A percentile compares a stretch with the other conserved stretches of the same genome.
Evolutionary conservation across 441 rosid genomes (phyloP).

Genomic region (Corymbia calophylla): DNA sequence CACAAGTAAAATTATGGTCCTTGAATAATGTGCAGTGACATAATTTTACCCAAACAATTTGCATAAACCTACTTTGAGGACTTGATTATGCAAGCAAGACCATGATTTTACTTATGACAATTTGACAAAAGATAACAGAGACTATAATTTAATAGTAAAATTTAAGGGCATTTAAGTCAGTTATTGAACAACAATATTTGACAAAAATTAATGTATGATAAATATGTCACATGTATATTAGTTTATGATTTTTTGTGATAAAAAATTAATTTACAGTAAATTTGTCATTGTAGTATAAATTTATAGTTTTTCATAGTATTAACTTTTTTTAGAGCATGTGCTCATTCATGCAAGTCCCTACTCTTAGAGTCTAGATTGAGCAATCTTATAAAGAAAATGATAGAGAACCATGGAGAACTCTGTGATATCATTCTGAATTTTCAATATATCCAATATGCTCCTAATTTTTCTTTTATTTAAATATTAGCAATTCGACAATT

Average conservation of each 20-base stretch:
- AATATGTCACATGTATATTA: accelerated
- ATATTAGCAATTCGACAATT: background rate
- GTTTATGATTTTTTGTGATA: background rate
- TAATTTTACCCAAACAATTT: background rate
- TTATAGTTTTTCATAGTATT: too few relatives aligned
- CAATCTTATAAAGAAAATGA: background rate
- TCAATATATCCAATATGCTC: background rate
- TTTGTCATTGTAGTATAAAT: too few relatives aligned
- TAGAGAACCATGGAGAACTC: background rate
- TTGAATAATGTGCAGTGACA: background rate
- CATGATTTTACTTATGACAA: too few relatives aligned
- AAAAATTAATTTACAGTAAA: too few relatives aligned
- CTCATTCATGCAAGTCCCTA: background rate
- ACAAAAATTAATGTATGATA: too few relatives aligned
- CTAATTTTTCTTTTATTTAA: background rate
- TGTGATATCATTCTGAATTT: background rate
- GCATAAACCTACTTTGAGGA: background rate
- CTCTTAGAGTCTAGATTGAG: background rate
- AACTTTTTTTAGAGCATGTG: background rate
- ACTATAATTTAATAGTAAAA: too few relatives aligned
- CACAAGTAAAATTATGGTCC: background rate
- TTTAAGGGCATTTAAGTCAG: too few relatives aligned
- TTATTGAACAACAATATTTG: background rate
- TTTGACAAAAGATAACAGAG: too few relatives aligned
- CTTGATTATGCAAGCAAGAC: background rate